Evolutionary conservation across 2,329 filamentous ascomycete genomes (phyloP), one percentile per base, ranked within the genome.

Genomic region (Fusarium continuum): DNA sequence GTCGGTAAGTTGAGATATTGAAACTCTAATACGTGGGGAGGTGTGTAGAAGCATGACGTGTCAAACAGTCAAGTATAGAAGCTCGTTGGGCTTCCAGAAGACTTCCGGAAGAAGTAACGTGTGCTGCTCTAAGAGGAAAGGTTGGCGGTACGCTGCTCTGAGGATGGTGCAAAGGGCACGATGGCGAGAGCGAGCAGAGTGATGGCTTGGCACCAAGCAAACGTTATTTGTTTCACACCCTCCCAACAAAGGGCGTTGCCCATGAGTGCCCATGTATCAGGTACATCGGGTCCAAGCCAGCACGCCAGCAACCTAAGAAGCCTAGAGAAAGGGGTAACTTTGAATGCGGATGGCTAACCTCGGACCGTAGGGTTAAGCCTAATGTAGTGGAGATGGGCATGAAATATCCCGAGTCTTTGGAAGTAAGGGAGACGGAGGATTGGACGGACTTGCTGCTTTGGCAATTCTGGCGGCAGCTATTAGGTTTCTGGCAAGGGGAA

Each of bases 1-100:
- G 52, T 61, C 61, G 68, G 68, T 67, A 69, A 69, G 47, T 67
- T 57, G 56, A 45, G n/a, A 28, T 40, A 34, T 41, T 17, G 49
- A 57, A 70, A 69, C 53, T 64, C 44, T 61, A 66, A 59, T 50
- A 35, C 26, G 35, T 20, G 35, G 58, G 41, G 55, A 57, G 55
- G 46, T 25, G 54, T 41, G 54, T 25, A 29, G 13, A 14, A 40
- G 22, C 17, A 50, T 35, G 19, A 32, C 28, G 39, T 39, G 38
- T 47, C 29, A 20, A 20, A 16, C 29, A 46, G 44, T 19, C 14
- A 28, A 19, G 28, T 32, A n/a, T 46, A 36, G 54, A 57, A 48
- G 47, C 13, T 29, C 6, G 23, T 20, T 3, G 19, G 6, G 8
- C 41, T 70, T 70, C 68, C 36, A 70, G 68, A 70, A 71, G 34